A percentile compares a stretch with the other conserved stretches of the same genome.
These are phyloP conservation scores for Jacaranda mimosifolia DNA, from an alignment of 257 asterid genomes.

Conservation along the genomic window DNA sequence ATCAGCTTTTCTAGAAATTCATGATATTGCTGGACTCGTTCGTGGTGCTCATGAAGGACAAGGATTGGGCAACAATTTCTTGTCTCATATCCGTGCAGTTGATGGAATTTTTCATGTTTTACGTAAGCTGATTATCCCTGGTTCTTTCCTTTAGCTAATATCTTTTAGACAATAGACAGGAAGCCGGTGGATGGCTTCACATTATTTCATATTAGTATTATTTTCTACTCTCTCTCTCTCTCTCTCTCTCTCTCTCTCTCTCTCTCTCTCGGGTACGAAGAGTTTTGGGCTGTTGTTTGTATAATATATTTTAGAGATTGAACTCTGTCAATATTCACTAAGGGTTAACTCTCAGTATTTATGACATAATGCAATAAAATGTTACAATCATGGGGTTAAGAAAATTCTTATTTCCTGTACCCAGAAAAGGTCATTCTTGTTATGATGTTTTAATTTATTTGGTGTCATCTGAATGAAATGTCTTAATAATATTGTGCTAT, in stretches of 20 bases:
- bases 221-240: background rate
- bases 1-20: constrained; percentile 94
- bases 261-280: no score
- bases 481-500: constrained; percentile 28
- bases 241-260: background rate
- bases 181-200: constrained; percentile 14
- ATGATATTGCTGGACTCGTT: constrained; percentile 98
- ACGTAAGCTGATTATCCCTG: constrained; percentile 59
- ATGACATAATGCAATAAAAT: background rate
- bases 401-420: constrained; percentile 16
- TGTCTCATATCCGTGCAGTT: constrained; percentile 97
- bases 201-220: constrained; percentile 2
- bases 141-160: constrained; percentile 11
- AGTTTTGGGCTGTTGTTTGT: background rate
- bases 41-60: constrained; percentile 99
- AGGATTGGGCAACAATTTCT: constrained; percentile 95
- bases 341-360: constrained; percentile 13
- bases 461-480: constrained; percentile 22
- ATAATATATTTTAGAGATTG: background rate
- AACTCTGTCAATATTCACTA: constrained; percentile 2
- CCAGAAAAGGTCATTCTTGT: constrained; percentile 2
- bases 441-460: background rate
- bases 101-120: constrained; percentile 98
- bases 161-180: background rate
- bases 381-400: background rate